Conservation (phyloP, 148 eudicot genomes). For the Suaeda aralocaspica region DNA sequence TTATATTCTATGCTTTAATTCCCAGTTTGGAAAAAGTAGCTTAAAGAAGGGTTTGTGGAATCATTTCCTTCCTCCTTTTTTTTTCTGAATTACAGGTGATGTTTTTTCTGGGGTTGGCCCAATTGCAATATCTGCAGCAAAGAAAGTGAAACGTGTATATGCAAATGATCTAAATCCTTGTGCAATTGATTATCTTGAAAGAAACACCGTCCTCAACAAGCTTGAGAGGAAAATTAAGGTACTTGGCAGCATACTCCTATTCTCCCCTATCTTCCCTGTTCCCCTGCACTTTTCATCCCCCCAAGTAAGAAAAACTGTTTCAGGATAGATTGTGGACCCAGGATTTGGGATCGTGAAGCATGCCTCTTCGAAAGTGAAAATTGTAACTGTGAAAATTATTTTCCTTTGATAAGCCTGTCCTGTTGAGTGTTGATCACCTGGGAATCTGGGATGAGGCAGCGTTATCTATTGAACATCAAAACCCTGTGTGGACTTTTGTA, state of each 20-base stretch:
- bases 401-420: not conserved
- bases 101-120: conserved; percentile 99
- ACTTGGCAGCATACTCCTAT: not conserved
- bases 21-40: not conserved
- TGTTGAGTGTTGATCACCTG: not conserved
- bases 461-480: not conserved
- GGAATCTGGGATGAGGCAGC: not conserved
- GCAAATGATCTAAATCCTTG: conserved; percentile 89
- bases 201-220: conserved; percentile 72
- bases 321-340: too few relatives aligned
- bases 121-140: conserved; percentile 88
- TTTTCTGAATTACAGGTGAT: conserved; percentile 54
- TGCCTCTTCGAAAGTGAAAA: not conserved
- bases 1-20: not conserved
- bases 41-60: not conserved
- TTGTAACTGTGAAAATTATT: not conserved
- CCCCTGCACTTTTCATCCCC: not conserved
- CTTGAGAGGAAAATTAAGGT: conserved; percentile 93
- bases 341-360: not conserved
- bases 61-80: not conserved
- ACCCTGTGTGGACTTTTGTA: not conserved
- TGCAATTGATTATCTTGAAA: conserved; percentile 82
- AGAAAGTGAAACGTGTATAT: conserved; percentile 79
- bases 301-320: not conserved
- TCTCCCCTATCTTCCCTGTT: not conserved